phyloP scores from a whole-genome alignment of 1,139 yeast genomes.

The Scheffersomyces cryptocercus region DNA sequence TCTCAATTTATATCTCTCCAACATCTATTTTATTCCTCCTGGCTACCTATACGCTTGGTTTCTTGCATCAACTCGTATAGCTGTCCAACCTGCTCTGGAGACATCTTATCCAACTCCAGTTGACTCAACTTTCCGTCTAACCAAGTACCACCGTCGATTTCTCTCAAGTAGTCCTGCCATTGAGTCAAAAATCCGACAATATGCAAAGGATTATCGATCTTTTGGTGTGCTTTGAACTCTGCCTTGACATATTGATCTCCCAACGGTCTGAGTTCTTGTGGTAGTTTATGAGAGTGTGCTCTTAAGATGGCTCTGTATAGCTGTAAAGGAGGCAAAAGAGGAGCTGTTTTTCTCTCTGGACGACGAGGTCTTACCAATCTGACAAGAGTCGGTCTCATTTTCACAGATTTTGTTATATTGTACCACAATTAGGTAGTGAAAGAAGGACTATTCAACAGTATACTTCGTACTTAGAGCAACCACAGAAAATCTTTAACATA shows the following conservation, averaged over 20 bases:
- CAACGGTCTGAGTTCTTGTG: conserved; percentile 66
- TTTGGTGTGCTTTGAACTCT: conserved; percentile 86
- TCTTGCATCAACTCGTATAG: conserved; percentile 50
- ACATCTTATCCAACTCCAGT: conserved; percentile 74
- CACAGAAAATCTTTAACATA: no score
- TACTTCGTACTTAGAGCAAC: no score
- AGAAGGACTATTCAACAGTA: no score
- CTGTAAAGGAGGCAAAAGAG: conserved; percentile 77
- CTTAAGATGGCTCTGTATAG: conserved; percentile 77
- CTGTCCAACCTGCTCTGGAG: conserved; percentile 91
- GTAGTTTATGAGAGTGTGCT: conserved; percentile 68
- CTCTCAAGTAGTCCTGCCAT: conserved; percentile 88
- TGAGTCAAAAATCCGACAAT: conserved; percentile 90
- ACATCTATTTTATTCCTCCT: conserved; percentile 45
- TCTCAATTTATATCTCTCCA: background rate
- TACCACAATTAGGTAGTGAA: no score
- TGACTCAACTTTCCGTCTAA: conserved; percentile 63
- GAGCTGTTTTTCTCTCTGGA: conserved; percentile 52
- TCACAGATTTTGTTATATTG: no score
- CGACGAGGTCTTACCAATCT: conserved; percentile 58
- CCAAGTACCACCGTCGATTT: conserved; percentile 80
- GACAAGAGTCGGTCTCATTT: conserved; percentile 53
- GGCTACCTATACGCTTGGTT: conserved; percentile 51
- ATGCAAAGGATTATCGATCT: conserved; percentile 84
- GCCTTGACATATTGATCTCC: conserved; percentile 90